phyloP scores from a whole-genome alignment of 192 early-diverging fungal species.

The Entomortierella parvispora region DNA sequence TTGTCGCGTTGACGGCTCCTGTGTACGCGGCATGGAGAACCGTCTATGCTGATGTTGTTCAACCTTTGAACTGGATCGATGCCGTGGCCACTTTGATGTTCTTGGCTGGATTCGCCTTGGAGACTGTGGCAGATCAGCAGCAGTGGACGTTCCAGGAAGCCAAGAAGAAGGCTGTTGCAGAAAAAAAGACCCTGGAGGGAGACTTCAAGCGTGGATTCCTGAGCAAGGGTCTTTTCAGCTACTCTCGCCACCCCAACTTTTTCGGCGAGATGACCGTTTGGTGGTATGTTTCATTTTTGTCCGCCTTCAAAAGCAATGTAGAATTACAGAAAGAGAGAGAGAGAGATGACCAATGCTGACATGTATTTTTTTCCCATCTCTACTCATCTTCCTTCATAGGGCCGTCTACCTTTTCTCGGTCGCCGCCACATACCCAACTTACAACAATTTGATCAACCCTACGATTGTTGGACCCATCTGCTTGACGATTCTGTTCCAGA shows the following conservation, averaged over 20 bases:
- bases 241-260: slow-evolving; percentile 87
- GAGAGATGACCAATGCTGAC: neutral
- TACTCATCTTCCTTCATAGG: slow-evolving; percentile 8
- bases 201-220: slow-evolving; percentile 76
- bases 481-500: slow-evolving; percentile 78
- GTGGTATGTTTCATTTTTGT: slow-evolving; percentile 51
- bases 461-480: slow-evolving; percentile 57
- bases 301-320: slow-evolving; percentile 3
- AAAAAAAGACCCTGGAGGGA: slow-evolving; percentile 36
- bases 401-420: slow-evolving; percentile 68
- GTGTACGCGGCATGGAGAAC: slow-evolving; percentile 53
- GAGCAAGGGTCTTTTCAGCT: slow-evolving; percentile 76
- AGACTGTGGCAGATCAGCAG: slow-evolving; percentile 84
- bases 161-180: slow-evolving; percentile 55
- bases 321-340: neutral
- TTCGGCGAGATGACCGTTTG: slow-evolving; percentile 81
- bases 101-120: slow-evolving; percentile 60
- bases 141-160: slow-evolving; percentile 79
- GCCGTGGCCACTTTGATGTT: slow-evolving; percentile 53
- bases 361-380: slow-evolving; percentile 3
- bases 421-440: slow-evolving; percentile 51
- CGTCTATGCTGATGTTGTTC: neutral
- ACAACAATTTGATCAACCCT: slow-evolving; percentile 52
- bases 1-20: slow-evolving; percentile 68
- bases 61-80: slow-evolving; percentile 59